Percentiles rank a stretch among this genome's conserved stretches.
These are phyloP conservation scores for Amyloporia xantha DNA, from an alignment of 768 basidiomycete genomes.

Conservation along the genomic window DNA sequence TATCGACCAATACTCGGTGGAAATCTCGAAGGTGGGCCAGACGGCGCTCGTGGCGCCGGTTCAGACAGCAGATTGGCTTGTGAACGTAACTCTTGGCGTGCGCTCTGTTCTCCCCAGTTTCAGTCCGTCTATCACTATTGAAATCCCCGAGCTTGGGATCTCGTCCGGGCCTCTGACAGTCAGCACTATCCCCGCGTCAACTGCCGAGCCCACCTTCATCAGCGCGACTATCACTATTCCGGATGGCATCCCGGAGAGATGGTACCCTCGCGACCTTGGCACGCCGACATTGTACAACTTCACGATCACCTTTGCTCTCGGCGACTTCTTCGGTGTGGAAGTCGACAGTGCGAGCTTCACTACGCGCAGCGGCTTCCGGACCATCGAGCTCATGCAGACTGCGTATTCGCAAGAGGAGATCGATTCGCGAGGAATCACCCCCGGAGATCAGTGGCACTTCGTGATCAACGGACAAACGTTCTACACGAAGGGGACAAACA, in stretches of 20 bases:
- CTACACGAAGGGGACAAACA: conserved; percentile 49
- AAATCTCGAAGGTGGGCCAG: conserved; percentile 48
- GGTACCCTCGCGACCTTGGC: conserved; percentile 52
- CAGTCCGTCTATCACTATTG: conserved; percentile 33
- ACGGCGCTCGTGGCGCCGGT: conserved; percentile 34
- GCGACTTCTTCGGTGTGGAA: conserved; percentile 2
- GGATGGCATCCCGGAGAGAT: conserved; percentile 39
- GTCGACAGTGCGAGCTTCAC: conserved; percentile 25
- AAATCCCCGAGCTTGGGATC: conserved; percentile 41
- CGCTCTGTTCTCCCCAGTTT: conserved; percentile 34
- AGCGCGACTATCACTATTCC: conserved; percentile 40
- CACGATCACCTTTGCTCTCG: conserved; percentile 33
- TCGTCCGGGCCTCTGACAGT: conserved; percentile 29
- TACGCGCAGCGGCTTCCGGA: conserved; percentile 52
- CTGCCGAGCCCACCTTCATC: conserved; percentile 32
- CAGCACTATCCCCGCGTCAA: conserved; percentile 18
- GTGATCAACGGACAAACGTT: conserved; percentile 51
- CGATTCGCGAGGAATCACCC: conserved; percentile 41
- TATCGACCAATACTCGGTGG: conserved; percentile 46
- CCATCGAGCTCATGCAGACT: conserved; percentile 44
- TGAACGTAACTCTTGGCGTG: conserved; percentile 46
- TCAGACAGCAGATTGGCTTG: conserved; percentile 46
- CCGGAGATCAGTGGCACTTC: conserved; percentile 58
- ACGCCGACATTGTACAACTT: conserved; percentile 50
- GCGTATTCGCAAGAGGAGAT: conserved; percentile 41